Evolutionary conservation across 1,284 basidiomycete species (phyloP).

Genomic region (Schizopora paradoxa): DNA sequence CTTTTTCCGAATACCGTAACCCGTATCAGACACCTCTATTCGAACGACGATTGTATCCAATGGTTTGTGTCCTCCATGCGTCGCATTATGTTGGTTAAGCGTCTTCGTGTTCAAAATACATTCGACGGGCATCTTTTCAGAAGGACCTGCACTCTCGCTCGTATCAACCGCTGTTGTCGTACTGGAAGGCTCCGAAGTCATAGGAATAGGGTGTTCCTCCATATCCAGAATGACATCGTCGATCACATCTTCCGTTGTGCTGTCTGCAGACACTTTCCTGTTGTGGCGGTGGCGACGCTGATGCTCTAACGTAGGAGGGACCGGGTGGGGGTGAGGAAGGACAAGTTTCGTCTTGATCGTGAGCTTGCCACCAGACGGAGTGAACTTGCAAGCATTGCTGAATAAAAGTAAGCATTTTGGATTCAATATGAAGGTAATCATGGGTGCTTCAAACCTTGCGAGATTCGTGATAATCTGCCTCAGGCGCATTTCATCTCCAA

Average conservation of each 20-base stretch:
- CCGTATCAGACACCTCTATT: conserved; percentile 80
- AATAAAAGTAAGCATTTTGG: neutral
- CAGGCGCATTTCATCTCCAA: conserved; percentile 78
- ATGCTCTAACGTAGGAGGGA: neutral
- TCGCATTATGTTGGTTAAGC: conserved; percentile 46
- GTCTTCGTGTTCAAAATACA: conserved; percentile 43
- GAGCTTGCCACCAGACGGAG: conserved; percentile 64
- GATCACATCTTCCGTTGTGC: conserved; percentile 1
- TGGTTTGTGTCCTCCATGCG: conserved; percentile 30
- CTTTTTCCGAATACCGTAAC: conserved; percentile 64
- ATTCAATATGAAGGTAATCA: neutral
- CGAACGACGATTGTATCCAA: conserved; percentile 66
- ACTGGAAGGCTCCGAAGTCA: neutral
- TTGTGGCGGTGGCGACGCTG: neutral
- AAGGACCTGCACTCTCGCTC: conserved; percentile 9
- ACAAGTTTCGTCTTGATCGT: conserved; percentile 56
- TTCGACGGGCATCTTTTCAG: neutral
- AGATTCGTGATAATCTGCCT: conserved; percentile 78
- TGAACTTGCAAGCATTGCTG: conserved; percentile 51
- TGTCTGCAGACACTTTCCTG: neutral
- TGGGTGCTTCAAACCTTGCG: conserved; percentile 45
- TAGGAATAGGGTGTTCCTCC: too few relatives aligned
- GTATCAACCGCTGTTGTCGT: neutral
- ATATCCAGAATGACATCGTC: too few relatives aligned
- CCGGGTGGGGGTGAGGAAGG: conserved; percentile 34